phyloP scores from a whole-genome alignment of 805 yeast genomes.

The Metschnikowia anglica region DNA sequence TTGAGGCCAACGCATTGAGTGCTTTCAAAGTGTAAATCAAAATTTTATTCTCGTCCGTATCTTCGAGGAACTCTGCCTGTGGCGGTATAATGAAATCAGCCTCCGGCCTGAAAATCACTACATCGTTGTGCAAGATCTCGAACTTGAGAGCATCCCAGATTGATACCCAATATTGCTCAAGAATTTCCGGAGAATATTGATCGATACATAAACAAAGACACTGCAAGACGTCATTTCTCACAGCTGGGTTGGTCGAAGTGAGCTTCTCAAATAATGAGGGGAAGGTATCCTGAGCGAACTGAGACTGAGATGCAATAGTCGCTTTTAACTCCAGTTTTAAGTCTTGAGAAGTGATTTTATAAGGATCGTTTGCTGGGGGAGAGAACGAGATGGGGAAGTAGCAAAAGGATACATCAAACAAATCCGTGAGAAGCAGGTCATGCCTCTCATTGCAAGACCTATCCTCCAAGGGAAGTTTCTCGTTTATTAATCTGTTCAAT shows the following conservation, averaged over 20 bases:
- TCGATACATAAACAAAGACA: constrained; percentile 60
- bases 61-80: constrained; percentile 28
- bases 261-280: constrained; percentile 78
- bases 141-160: constrained; percentile 88
- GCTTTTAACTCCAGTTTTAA: constrained; percentile 60
- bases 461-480: constrained; percentile 31
- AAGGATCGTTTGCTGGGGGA: constrained; percentile 89
- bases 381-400: constrained; percentile 95
- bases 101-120: constrained; percentile 30
- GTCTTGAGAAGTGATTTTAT: constrained; percentile 72
- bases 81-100: constrained; percentile 27
- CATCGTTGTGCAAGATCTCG: constrained; percentile 80
- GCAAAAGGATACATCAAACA: constrained; percentile 89
- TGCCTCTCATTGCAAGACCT: constrained; percentile 31
- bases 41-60: constrained; percentile 36
- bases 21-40: constrained; percentile 39
- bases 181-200: constrained; percentile 47
- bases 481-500: constrained; percentile 49
- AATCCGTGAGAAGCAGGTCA: constrained; percentile 51
- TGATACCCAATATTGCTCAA: constrained; percentile 63
- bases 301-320: constrained; percentile 60
- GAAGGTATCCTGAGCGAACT: constrained; percentile 70
- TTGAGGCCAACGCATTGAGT: constrained; percentile 22
- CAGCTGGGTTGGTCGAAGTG: constrained; percentile 69
- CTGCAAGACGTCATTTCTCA: constrained; percentile 69